Conservation (phyloP, 345 rosid species). For the Populus euphratica region DNA sequence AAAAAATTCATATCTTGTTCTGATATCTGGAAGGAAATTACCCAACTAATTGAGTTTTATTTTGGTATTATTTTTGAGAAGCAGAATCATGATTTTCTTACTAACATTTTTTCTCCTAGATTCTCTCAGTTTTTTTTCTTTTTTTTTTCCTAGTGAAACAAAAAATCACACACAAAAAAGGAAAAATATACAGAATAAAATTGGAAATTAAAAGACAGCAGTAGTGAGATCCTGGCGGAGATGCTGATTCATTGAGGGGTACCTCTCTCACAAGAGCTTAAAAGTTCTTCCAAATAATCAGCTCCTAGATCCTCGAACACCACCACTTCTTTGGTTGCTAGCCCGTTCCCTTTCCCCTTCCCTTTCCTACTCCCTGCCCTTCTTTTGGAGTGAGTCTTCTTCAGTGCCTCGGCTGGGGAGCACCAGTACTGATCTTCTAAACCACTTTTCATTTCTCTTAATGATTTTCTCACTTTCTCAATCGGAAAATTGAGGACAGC, state of each 20-base stretch:
- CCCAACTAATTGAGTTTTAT: not conserved
- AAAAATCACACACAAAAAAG: not conserved
- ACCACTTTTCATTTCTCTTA: not conserved
- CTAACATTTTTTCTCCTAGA: not conserved
- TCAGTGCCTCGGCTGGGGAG: not conserved
- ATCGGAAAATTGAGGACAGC: slow-evolving; percentile 63
- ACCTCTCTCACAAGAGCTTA: slow-evolving; percentile 29
- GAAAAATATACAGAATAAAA: not conserved
- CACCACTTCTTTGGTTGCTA: slow-evolving; percentile 25
- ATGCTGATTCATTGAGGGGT: not conserved
- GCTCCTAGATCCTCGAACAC: slow-evolving; percentile 71
- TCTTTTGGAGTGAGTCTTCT: not conserved
- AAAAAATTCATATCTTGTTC: too few species aligned
- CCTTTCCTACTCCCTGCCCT: not conserved
- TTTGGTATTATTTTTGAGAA: not conserved
- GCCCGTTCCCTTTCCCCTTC: not conserved
- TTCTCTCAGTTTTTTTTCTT: too few species aligned
- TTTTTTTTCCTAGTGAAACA: not conserved
- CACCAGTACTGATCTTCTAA: not conserved
- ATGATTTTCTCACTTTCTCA: slow-evolving; percentile 23
- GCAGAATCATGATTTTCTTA: not conserved
- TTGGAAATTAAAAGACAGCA: not conserved
- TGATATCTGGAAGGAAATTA: not conserved
- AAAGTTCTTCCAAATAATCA: slow-evolving; percentile 63
- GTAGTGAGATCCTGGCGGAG: not conserved